phyloP scores from a whole-genome alignment of 768 basidiomycete species.

The Tulasnella sp. region DNA sequence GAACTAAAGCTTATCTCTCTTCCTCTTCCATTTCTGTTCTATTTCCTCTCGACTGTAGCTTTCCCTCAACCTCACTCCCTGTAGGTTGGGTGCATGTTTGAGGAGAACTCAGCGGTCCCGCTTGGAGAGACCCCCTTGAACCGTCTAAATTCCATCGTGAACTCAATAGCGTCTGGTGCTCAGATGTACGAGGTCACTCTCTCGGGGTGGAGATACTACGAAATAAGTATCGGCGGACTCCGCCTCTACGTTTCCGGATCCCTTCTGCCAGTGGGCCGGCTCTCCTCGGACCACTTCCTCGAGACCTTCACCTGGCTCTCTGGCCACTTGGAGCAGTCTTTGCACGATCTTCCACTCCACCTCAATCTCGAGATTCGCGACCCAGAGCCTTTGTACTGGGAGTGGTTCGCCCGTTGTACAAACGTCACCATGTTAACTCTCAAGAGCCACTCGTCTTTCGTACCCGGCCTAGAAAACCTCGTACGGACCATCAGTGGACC shows the following conservation, averaged over 20 bases:
- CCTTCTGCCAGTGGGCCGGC: not conserved
- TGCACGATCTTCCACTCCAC: not conserved
- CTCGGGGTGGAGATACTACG: not conserved
- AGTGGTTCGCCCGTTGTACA: not conserved
- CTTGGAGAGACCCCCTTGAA: not conserved
- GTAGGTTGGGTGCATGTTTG: not conserved
- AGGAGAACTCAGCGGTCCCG: not conserved
- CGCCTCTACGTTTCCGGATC: not conserved
- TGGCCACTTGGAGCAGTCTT: not conserved
- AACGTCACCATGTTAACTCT: not conserved
- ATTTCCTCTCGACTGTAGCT: not conserved
- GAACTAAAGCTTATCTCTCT: not conserved
- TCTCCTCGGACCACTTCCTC: not conserved
- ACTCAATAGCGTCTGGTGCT: not conserved
- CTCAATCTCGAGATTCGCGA: not conserved
- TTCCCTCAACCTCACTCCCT: not conserved
- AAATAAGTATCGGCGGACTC: not conserved
- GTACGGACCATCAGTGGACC: not conserved
- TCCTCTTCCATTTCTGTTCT: not conserved
- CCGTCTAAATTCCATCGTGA: not conserved
- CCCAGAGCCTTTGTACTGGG: not conserved
- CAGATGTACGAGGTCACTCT: not conserved
- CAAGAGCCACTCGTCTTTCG: not conserved
- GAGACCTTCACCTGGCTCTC: not conserved
- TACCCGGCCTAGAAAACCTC: not conserved